Conservation (phyloP, 345 rosid genomes). For the Tarenaya hassleriana region DNA sequence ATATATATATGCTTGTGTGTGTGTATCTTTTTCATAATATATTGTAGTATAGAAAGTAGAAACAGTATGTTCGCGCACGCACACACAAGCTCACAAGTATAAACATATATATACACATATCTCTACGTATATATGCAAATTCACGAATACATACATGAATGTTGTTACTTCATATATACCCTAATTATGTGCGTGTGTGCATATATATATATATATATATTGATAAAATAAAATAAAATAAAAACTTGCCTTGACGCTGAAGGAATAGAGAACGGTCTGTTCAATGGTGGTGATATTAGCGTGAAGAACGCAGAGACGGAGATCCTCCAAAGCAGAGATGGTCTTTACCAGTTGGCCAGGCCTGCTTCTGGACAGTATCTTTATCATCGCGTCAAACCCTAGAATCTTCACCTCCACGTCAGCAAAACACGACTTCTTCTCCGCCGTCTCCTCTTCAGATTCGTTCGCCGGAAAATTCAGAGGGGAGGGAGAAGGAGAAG, state of each 20-base stretch:
- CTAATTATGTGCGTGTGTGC: not conserved
- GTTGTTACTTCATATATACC: too few species aligned
- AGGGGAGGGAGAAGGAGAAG: slow-evolving; percentile 30
- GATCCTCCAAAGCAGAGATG: slow-evolving; percentile 90
- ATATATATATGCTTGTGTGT: not conserved
- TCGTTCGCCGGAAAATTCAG: slow-evolving; percentile 12
- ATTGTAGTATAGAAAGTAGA: too few species aligned
- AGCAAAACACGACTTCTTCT: slow-evolving; percentile 76
- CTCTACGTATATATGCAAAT: too few species aligned
- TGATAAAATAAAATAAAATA: too few species aligned
- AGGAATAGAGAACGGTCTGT: slow-evolving; percentile 91
- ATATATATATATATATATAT: not conserved
- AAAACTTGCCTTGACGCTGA: slow-evolving; percentile 73
- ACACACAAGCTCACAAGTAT: too few species aligned
- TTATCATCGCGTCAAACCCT: slow-evolving; percentile 91
- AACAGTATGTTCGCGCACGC: too few species aligned
- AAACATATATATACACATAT: too few species aligned
- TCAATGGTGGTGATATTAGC: slow-evolving; percentile 94
- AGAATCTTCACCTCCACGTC: slow-evolving; percentile 87
- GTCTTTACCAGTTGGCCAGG: slow-evolving; percentile 73
- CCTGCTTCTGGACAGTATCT: slow-evolving; percentile 87
- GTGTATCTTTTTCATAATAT: not conserved
- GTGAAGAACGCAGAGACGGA: slow-evolving; percentile 82
- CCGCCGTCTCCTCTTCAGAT: slow-evolving; percentile 72
- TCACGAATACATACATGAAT: too few species aligned